Evolutionary conservation across 805 yeast species (phyloP).

Genomic region (Saccharomycopsis malanga): DNA sequence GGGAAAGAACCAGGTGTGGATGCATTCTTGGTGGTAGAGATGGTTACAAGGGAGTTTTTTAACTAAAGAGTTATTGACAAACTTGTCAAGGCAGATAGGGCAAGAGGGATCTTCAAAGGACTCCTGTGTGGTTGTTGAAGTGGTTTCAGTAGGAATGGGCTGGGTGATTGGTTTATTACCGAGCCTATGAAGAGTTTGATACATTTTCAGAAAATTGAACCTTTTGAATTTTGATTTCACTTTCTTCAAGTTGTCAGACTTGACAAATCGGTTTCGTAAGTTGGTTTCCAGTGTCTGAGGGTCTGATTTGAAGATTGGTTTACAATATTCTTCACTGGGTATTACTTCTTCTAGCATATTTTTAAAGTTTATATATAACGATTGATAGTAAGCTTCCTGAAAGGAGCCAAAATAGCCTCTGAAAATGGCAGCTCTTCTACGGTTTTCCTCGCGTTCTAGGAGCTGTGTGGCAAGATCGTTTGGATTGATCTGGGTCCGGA

Average conservation of each 20-base stretch:
- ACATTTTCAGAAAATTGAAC: background rate
- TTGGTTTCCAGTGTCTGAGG: background rate
- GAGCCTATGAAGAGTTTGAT: too few species aligned
- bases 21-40: background rate
- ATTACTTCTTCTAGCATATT: background rate
- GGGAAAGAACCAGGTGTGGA: background rate
- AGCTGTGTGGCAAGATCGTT: too few species aligned
- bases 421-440: too few species aligned
- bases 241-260: background rate
- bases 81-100: background rate
- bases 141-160: too few species aligned
- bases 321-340: too few species aligned
- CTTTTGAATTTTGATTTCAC: background rate
- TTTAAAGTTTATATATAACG: too few species aligned
- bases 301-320: too few species aligned
- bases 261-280: background rate
- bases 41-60: background rate
- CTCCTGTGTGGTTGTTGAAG: background rate
- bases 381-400: background rate
- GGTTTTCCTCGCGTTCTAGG: too few species aligned
- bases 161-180: too few species aligned
- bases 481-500: too few species aligned
- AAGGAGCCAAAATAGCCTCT: too few species aligned
- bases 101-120: background rate
- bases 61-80: background rate